Evolutionary conservation across 495 filamentous ascomycete genomes (phyloP).

Genomic region (Xylaria acuta): DNA sequence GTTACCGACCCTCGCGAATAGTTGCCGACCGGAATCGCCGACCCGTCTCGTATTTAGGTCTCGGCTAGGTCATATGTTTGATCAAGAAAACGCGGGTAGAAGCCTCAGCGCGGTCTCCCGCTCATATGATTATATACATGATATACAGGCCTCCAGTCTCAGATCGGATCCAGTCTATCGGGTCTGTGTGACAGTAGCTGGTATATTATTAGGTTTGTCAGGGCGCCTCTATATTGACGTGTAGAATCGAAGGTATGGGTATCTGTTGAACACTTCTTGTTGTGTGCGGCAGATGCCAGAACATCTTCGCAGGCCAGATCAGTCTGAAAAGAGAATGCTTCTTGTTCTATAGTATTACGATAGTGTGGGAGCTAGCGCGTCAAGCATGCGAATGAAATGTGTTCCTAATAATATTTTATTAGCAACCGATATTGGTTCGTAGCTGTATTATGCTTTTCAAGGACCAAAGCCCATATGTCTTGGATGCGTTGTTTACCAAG

Average conservation of each 20-base stretch:
- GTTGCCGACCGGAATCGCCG: no score
- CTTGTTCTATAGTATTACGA: background rate
- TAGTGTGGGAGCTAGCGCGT: background rate
- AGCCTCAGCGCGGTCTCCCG: no score
- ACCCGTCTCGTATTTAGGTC: no score
- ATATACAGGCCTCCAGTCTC: no score
- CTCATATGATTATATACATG: no score
- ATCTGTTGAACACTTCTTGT: background rate
- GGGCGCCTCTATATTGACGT: background rate
- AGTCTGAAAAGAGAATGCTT: background rate
- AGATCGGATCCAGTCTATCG: no score
- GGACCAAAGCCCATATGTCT: constrained; percentile 3
- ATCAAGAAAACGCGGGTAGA: no score
- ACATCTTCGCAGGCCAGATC: background rate
- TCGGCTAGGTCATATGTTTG: no score
- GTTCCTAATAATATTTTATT: background rate
- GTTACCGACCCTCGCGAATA: no score
- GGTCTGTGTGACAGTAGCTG: no score
- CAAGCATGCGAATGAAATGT: background rate
- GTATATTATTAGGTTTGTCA: no score
- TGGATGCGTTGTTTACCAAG: constrained; percentile 17
- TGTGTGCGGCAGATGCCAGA: background rate
- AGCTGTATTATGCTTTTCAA: background rate
- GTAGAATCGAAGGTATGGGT: background rate
- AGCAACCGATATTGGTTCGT: background rate